Percentiles rank a stretch among this genome's conserved stretches.
Evolutionary conservation across 208 protist species (phyloP).

Genomic region (Crithidia thermophila): DNA sequence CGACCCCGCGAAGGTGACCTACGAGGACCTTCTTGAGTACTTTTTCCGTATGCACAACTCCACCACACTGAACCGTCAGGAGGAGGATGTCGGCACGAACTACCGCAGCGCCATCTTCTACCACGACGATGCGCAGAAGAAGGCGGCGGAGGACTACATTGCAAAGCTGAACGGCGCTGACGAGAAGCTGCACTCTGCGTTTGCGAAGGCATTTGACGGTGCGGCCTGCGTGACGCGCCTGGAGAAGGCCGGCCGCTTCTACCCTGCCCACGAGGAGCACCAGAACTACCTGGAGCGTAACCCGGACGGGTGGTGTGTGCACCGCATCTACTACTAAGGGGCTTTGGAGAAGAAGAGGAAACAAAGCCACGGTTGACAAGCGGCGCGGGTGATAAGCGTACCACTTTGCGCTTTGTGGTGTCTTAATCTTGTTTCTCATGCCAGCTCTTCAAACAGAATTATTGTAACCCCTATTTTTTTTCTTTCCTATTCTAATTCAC

Average conservation of each 20-base stretch:
- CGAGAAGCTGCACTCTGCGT: conserved; percentile 56
- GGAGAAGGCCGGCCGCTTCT: conserved; percentile 71
- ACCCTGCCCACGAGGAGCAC: conserved; percentile 88
- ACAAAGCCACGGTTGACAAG: background rate
- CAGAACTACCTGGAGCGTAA: conserved; percentile 89
- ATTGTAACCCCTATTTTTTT: too few relatives aligned
- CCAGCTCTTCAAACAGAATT: too few relatives aligned
- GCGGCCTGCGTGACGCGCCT: conserved; percentile 70
- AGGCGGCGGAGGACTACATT: conserved; percentile 76
- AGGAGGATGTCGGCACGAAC: conserved; percentile 92
- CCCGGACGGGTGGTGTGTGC: conserved; percentile 77
- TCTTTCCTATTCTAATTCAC: too few relatives aligned
- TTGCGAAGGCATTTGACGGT: conserved; percentile 70
- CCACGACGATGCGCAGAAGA: conserved; percentile 86
- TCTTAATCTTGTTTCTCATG: too few relatives aligned
- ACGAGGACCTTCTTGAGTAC: conserved; percentile 84
- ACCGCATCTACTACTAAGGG: conserved; percentile 75
- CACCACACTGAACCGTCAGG: conserved; percentile 92
- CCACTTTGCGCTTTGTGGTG: too few relatives aligned
- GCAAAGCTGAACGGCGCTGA: conserved; percentile 68
- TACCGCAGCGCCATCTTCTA: conserved; percentile 95
- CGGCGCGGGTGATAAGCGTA: too few relatives aligned
- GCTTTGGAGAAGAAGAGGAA: background rate
- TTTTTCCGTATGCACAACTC: conserved; percentile 97
- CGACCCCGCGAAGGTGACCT: conserved; percentile 83